Conservation (phyloP, 495 filamentous ascomycete genomes). For the Amniculicola lignicola region DNA sequence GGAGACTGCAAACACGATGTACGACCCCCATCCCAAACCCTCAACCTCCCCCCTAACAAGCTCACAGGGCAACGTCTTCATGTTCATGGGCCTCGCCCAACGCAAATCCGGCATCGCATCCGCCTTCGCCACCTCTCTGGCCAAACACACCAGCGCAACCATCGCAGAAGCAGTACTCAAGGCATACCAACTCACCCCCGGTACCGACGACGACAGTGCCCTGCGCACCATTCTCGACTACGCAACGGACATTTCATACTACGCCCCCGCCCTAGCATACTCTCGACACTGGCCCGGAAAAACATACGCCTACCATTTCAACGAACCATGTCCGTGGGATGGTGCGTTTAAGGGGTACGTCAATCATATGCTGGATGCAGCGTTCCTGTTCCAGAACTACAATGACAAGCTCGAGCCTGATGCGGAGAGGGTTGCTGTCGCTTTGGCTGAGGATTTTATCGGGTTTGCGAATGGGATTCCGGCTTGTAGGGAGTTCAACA, state of each 20-base stretch:
- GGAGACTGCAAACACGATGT: slow-evolving; percentile 48
- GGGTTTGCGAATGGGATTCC: slow-evolving; percentile 45
- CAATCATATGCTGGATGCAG: slow-evolving; percentile 49
- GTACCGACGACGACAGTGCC: slow-evolving; percentile 39
- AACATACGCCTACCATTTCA: slow-evolving; percentile 50
- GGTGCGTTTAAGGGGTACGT: slow-evolving; percentile 45
- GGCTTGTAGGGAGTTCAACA: slow-evolving; percentile 41
- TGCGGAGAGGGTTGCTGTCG: slow-evolving; percentile 37
- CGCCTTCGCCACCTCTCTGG: slow-evolving; percentile 38
- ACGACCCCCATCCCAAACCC: slow-evolving; percentile 13
- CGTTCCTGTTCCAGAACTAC: slow-evolving; percentile 50
- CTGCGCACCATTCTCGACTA: slow-evolving; percentile 41
- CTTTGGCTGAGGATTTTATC: slow-evolving; percentile 47
- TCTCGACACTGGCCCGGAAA: slow-evolving; percentile 42
- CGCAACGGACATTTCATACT: slow-evolving; percentile 44
- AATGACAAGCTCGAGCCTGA: slow-evolving; percentile 39
- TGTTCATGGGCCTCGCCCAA: slow-evolving; percentile 22
- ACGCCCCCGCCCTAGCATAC: slow-evolving; percentile 41
- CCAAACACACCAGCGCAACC: slow-evolving; percentile 25
- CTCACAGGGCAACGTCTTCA: slow-evolving; percentile 37
- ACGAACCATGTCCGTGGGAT: slow-evolving; percentile 51
- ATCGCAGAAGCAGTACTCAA: slow-evolving; percentile 37
- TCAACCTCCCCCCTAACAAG: background rate
- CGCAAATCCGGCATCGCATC: slow-evolving; percentile 39
- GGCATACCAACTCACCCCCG: slow-evolving; percentile 37